Base-by-base conservation (phyloP, 148 eudicot species). In the Cornus suecica region DNA sequence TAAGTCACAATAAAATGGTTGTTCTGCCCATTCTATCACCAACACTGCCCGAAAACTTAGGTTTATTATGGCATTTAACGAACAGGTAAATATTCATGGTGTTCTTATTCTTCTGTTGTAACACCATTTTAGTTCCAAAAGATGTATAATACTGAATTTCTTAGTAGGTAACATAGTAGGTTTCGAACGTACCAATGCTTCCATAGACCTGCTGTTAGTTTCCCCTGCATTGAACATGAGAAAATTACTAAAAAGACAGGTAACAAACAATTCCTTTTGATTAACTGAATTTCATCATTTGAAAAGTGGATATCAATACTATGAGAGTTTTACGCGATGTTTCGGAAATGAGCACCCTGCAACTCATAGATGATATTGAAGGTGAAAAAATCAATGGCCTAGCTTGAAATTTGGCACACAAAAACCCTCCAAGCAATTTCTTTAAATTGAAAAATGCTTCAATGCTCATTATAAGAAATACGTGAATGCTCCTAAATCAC, bases 111-210 rank as follows among this genome's bases (percentile, higher is more conserved):
- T 6, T 37, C 42, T 37, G 9, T 37, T 10, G 9, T 8, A 37
- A 37, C 42, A 37, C 37, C 9, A 10, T 5, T 10, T 0, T 37
- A 10, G 42, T 5, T 37, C 42, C 42, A 37, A 37, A 6, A 37
- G 42, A 37, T 37, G 9, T 37, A 37, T 37, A n/a, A n/a, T 37
- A 37, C 42, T 4, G 42, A 37, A n/a, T n/a, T n/a, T n/a, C n/a
- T n/a, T n/a, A n/a, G n/a, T n/a, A n/a, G n/a, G n/a, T n/a, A n/a
- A n/a, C n/a, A n/a, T n/a, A n/a, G 16, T 9, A 27, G 20, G 6
- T 58, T 23, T 51, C 18, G 41, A 73, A 78, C 83, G 77, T 85
- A 91, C 98, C 97, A 87, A 77, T 69, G 97, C 98, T 82, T 94
- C 98, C 30, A 94, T 73, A 10, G 97, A 90, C 69, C 86, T 90